Evolutionary conservation across 352 stramenopile species (phyloP).

Genomic region (Pythium monospermum): DNA sequence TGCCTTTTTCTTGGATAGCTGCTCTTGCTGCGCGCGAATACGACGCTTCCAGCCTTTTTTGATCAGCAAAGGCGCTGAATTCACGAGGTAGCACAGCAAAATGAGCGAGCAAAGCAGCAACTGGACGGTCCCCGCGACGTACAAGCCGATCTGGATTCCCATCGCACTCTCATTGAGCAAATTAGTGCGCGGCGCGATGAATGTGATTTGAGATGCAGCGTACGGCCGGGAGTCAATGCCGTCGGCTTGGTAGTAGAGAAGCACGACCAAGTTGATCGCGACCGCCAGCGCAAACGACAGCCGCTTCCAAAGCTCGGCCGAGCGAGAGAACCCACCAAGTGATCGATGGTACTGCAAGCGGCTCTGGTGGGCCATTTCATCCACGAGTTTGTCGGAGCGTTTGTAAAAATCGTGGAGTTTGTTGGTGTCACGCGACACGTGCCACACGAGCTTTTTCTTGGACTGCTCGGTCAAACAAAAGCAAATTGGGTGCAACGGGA

Average conservation of each 20-base stretch:
- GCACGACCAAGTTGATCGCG: constrained; percentile 50
- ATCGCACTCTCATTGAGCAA: constrained; percentile 17
- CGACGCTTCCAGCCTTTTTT: constrained; percentile 68
- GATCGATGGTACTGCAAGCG: constrained; percentile 2
- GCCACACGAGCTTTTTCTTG: constrained; percentile 64
- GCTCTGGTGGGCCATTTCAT: constrained; percentile 73
- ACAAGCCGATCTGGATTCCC: constrained; percentile 32
- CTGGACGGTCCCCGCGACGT: constrained; percentile 45
- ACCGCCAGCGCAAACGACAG: constrained; percentile 46
- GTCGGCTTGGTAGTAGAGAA: constrained; percentile 55
- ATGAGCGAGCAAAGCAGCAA: constrained; percentile 44
- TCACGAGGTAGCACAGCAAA: constrained; percentile 57
- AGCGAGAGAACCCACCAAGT: constrained; percentile 26
- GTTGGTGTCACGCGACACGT: constrained; percentile 49
- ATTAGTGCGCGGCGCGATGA: constrained; percentile 21
- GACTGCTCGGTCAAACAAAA: constrained; percentile 68
- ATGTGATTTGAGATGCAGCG: constrained; percentile 30
- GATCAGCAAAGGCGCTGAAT: constrained; percentile 58
- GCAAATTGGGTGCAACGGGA: constrained; percentile 69
- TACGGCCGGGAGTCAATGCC: constrained; percentile 52
- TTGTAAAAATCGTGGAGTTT: constrained; percentile 68
- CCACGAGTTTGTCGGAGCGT: constrained; percentile 58
- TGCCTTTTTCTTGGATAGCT: constrained; percentile 38
- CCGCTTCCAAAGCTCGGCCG: constrained; percentile 38
- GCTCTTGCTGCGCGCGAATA: constrained; percentile 33